Percentiles rank a stretch among this genome's conserved stretches.
These are phyloP conservation scores for Penicillium sp. DNA, from an alignment of 2,329 filamentous ascomycete genomes.

Conservation along the genomic window DNA sequence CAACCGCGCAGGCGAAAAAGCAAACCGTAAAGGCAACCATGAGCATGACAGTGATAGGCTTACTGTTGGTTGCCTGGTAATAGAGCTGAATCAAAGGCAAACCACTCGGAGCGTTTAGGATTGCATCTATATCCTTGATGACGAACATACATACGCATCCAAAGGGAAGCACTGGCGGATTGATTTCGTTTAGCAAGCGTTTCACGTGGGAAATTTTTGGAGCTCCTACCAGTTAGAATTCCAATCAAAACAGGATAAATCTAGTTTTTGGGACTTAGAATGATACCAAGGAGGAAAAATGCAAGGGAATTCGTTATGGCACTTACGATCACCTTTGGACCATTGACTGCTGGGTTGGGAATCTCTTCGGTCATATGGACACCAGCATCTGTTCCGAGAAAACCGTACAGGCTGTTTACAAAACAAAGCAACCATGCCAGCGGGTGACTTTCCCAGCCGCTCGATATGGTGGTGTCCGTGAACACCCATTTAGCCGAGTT, in stretches of 20 bases:
- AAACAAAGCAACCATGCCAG: slow-evolving; percentile 5
- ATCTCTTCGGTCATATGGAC: slow-evolving; percentile 11
- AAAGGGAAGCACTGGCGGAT: background rate
- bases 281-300: too few species aligned
- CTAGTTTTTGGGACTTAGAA: too few species aligned
- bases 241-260: slow-evolving; percentile 7
- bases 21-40: slow-evolving; percentile 9
- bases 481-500: background rate
- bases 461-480: slow-evolving; percentile 1
- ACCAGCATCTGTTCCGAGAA: slow-evolving; percentile 7
- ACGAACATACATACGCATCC: slow-evolving; percentile 7
- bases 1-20: slow-evolving; percentile 9
- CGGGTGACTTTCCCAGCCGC: slow-evolving; percentile 5
- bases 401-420: slow-evolving; percentile 7
- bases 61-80: slow-evolving; percentile 8
- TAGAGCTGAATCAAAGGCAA: slow-evolving; percentile 12
- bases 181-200: too few species aligned
- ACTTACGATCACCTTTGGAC: slow-evolving; percentile 4
- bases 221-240: background rate
- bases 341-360: slow-evolving; percentile 1
- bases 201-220: too few species aligned
- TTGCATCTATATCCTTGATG: slow-evolving; percentile 5
- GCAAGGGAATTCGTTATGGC: too few species aligned
- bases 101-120: slow-evolving; percentile 3
- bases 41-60: background rate